A percentile compares a stretch with the other conserved stretches of the same genome.
Evolutionary conservation across 2,329 filamentous ascomycete species (phyloP).

Genomic region (Apiospora rasikravindrae): DNA sequence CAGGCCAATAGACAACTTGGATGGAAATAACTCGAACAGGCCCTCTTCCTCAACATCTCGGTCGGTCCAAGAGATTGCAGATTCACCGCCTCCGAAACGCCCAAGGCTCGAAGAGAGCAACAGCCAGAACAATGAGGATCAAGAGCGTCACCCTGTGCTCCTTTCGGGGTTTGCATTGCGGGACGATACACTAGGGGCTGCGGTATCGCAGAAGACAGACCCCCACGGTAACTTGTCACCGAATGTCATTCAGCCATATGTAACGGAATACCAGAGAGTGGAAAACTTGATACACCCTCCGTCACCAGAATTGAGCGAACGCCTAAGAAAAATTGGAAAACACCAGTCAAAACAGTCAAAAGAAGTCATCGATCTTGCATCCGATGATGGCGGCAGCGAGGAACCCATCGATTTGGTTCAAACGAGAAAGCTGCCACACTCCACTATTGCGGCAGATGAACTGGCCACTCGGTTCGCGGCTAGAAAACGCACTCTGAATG

Average conservation of each 20-base stretch:
- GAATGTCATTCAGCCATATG: background rate
- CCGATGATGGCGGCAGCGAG: background rate
- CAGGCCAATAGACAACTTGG: background rate
- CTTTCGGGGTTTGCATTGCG: background rate
- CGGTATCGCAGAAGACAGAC: background rate
- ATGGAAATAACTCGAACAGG: background rate
- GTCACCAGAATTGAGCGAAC: background rate
- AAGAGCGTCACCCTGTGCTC: background rate
- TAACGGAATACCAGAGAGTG: background rate
- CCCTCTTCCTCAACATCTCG: background rate
- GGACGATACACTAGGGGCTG: background rate
- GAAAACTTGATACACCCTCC: background rate
- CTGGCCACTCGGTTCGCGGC: background rate
- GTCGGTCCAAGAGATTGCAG: background rate
- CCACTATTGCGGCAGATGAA: background rate
- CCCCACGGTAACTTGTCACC: background rate
- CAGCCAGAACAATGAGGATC: background rate
- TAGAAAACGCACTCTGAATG: background rate
- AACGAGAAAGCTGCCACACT: background rate
- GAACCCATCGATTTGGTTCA: conserved; percentile 1
- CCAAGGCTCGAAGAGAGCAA: background rate
- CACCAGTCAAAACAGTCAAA: background rate
- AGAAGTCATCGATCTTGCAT: background rate
- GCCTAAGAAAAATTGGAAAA: background rate
- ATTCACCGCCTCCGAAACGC: background rate